Conservation (phyloP, 805 yeast species). For the Sugiyamaella marilandica region DNA sequence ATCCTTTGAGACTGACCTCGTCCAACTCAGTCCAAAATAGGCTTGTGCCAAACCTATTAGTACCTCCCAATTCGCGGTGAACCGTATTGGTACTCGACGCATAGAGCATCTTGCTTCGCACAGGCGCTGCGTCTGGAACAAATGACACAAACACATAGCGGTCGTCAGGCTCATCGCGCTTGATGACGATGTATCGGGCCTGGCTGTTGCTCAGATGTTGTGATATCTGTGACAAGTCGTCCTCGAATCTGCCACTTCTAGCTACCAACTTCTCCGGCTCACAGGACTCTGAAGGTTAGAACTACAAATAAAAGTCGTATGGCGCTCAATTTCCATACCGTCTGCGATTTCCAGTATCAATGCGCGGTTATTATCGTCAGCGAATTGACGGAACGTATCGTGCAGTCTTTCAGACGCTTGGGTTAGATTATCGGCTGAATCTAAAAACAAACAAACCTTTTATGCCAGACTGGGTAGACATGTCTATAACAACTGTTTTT, state of each 20-base stretch:
- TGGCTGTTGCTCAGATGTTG: constrained; percentile 33
- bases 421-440: not conserved
- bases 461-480: constrained; percentile 70
- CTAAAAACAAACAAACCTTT: constrained; percentile 27
- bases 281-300: constrained; percentile 13
- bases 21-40: constrained; percentile 52
- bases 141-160: constrained; percentile 64
- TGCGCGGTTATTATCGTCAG: constrained; percentile 34
- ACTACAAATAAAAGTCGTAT: not conserved
- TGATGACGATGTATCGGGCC: constrained; percentile 50
- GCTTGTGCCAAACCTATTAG: constrained; percentile 45
- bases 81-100: constrained; percentile 84
- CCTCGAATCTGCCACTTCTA: constrained; percentile 30
- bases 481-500: constrained; percentile 21
- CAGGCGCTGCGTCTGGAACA: constrained; percentile 82
- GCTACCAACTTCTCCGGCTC: constrained; percentile 21
- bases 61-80: constrained; percentile 65
- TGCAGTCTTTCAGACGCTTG: constrained; percentile 44
- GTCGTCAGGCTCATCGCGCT: constrained; percentile 23
- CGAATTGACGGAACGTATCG: constrained; percentile 41
- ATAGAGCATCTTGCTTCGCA: constrained; percentile 84
- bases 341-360: constrained; percentile 37
- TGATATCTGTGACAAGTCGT: constrained; percentile 37
- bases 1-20: constrained; percentile 50
- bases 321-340: constrained; percentile 20